Base-by-base conservation (phyloP, 305 asterid genomes). In the Caryopteris hybrid region DNA sequence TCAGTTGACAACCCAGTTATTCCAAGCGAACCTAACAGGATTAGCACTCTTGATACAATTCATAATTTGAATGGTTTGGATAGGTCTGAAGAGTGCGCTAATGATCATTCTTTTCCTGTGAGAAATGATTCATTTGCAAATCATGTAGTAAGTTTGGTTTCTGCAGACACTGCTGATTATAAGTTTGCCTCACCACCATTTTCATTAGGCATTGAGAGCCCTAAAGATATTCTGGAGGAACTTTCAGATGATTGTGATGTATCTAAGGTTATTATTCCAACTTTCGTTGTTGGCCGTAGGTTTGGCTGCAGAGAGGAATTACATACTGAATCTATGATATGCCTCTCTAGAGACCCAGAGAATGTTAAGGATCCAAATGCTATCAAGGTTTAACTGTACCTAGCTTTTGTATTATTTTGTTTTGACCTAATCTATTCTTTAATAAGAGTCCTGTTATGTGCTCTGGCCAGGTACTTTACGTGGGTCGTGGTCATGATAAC, bases 361-460 rank as follows among this genome's bases (percentile, higher is more conserved):
- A 93, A 90, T 83, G 79, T 69, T 45, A 88, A 81, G 62, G 99
- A 93, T 82, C 78, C 78, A 73, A 88, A 88, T 65, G 97, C 97
- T 29, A 71, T 93, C 74, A 88, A 93, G 97, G 99, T 93, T 80
- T 43, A 50, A 17, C 27, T 56, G 58, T 61, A n/a, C 58, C 61
- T 17, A 18, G 55, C 25, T 57, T 58, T 70, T 38, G 6, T 75
- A 70, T 60, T 60, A 14, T 25, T 63, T 68, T 41, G 31, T 50
- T 41, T 42, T 71, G 54, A 54, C 31, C 64, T 33, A 50, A n/a
- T 70, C 48, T 27, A 47, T 70, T 61, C 47, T 29, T 57, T 21
- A 71, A 52, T 63, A 33, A 52, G 60, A 43, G 45, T 9, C 18
- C 11, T 61, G 13, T 65, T 59, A 53, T 64, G 33, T 70, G 45